A percentile compares a stretch with the other conserved stretches of the same genome.
Evolutionary conservation across 306 rosid genomes (phyloP).

Genomic region (Mimosa bimucronata): DNA sequence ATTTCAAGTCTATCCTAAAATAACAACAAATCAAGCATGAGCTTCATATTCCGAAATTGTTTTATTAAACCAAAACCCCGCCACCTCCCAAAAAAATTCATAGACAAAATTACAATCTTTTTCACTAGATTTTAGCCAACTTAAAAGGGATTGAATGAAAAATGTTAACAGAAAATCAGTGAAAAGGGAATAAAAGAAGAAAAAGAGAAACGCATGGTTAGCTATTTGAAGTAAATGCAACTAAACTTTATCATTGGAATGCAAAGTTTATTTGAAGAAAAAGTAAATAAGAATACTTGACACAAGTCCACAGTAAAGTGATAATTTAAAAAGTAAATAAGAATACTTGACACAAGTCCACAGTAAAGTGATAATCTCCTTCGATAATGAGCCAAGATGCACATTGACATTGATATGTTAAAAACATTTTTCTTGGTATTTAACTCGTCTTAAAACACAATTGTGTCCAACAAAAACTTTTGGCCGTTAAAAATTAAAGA

Average conservation of each 20-base stretch:
- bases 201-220: background rate
- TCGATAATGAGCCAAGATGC: too few relatives aligned
- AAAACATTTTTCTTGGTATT: too few relatives aligned
- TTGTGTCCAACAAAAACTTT: too few relatives aligned
- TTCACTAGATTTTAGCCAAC: background rate
- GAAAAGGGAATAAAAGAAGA: too few relatives aligned
- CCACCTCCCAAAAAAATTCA: too few relatives aligned
- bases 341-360: background rate
- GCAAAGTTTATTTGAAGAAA: background rate
- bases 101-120: background rate
- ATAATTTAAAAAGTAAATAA: background rate
- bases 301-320: background rate
- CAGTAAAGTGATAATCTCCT: conserved; percentile 4
- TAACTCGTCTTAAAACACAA: too few relatives aligned
- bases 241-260: background rate
- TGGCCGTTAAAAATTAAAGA: background rate
- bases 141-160: background rate
- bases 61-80: too few relatives aligned
- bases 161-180: background rate
- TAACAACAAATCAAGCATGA: conserved; percentile 32
- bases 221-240: conserved; percentile 23
- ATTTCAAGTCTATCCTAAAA: conserved; percentile 93
- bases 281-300: background rate
- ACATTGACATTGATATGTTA: too few relatives aligned
- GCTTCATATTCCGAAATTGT: background rate